Evolutionary conservation across 2,329 filamentous ascomycete species (phyloP), one percentile per base, ranked within the genome.

Genomic region (Myriosclerotinia duriaeana): DNA sequence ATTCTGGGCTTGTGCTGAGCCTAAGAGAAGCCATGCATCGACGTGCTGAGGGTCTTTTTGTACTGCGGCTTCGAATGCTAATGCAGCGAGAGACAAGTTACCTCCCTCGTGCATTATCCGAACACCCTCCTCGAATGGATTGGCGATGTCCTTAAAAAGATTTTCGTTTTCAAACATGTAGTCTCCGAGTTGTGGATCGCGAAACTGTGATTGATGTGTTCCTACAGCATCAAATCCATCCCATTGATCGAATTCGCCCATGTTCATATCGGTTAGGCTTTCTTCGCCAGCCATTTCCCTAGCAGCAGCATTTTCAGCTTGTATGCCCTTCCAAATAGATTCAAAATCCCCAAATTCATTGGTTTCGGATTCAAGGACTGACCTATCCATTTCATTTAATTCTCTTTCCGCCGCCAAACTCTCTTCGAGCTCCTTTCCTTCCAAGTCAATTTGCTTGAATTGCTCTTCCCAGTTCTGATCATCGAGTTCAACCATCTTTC

Each of bases 131-230:
- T 94, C 91, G 74, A 96, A 99, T 0, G 95, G 92, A 76, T 96
- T 93, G 66, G 82, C 84, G 68, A 92, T 85, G 66, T 90, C 86
- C 70, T 88, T 84, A 83, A 97, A 98, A 34, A 95, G 83, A 77
- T 99, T 99, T 70, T 97, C 91, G 74, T 94, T 87, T 78, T 99
- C 95, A 74, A 98, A 99, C 75, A 97, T 86, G 77, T 99, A 99
- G 70, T 92, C 89, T 71, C 95, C 93, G 68, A 96, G 82, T 66
- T 90, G 84, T 17, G 92, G 92, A 76, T 96, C 92, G 65, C 85
- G 81, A 77, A 90, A 85, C 59, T 84, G 67, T 81, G 71, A 83
- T 80, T 70, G 68, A 80, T 90, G 89, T 70, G 88, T 88, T 75
- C 88, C 87, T 68, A 89, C 76, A 54, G 83, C 83, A 77, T 92